Evolutionary conservation across 73 alveolate species (phyloP).

Genomic region (Tetrahymena thermophila): DNA sequence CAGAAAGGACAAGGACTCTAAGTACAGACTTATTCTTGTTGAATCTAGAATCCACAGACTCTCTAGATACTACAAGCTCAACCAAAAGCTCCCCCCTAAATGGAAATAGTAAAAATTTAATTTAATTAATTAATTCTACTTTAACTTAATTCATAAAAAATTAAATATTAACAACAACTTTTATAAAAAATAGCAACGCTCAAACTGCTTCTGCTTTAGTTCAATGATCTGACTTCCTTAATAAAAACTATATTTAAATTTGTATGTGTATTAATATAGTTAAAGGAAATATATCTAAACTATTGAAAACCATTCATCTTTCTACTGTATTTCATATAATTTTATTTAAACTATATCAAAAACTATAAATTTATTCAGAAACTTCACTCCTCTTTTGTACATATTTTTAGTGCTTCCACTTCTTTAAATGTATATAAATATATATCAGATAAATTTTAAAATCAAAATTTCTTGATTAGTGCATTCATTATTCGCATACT

Average conservation of each 20-base stretch:
- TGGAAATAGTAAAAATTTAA: constrained; percentile 74
- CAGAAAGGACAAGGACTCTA: constrained; percentile 91
- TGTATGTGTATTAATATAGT: background rate
- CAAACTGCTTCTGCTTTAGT: background rate
- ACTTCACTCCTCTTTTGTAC: background rate
- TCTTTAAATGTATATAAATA: background rate
- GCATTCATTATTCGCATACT: background rate
- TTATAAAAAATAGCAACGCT: background rate
- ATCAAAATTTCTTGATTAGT: background rate
- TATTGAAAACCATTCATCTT: background rate
- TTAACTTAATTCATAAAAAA: background rate
- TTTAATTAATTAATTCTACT: background rate
- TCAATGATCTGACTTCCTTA: background rate
- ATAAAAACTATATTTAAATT: background rate
- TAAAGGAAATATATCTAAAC: background rate
- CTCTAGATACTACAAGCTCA: constrained; percentile 94
- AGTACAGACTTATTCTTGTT: constrained; percentile 92
- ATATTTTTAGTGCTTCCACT: background rate
- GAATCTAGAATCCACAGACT: constrained; percentile 98
- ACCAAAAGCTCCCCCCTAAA: constrained; percentile 89
- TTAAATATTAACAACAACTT: background rate
- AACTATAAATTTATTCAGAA: background rate
- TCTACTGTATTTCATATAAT: background rate
- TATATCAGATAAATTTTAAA: background rate
- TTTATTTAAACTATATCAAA: background rate